Percentiles rank a stretch among this genome's conserved stretches.
Evolutionary conservation across 2,329 filamentous ascomycete genomes (phyloP).

Genomic region (Sarocladium brachiariae): DNA sequence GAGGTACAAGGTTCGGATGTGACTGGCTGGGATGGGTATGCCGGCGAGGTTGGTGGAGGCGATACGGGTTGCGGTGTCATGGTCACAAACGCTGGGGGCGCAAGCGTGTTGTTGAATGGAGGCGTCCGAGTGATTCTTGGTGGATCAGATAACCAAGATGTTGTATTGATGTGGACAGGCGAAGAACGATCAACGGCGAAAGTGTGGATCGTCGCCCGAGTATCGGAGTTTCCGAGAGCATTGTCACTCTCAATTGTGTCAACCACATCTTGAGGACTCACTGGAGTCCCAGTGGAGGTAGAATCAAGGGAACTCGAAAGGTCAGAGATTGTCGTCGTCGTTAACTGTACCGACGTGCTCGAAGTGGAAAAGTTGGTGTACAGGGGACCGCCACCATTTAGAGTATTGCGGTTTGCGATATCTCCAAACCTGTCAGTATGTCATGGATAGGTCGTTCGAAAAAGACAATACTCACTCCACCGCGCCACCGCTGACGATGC

Average conservation of each 20-base stretch:
- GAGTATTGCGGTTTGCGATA: not conserved
- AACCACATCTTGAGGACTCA: not conserved
- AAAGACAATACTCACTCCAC: not conserved
- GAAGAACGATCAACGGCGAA: not conserved
- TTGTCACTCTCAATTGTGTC: not conserved
- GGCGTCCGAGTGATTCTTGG: not conserved
- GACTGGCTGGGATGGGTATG: not conserved
- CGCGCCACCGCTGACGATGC: not conserved
- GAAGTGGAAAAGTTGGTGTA: not conserved
- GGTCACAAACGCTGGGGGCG: not conserved
- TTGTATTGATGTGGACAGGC: no score
- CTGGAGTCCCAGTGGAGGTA: not conserved
- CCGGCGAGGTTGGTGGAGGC: not conserved
- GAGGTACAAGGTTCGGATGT: slow-evolving; percentile 25
- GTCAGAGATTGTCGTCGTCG: not conserved
- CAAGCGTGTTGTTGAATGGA: not conserved
- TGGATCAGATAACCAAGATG: not conserved
- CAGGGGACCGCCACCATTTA: not conserved
- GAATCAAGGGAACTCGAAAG: not conserved
- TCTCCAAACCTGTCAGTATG: not conserved
- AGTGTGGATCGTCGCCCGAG: not conserved
- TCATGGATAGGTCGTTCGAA: not conserved
- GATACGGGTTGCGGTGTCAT: not conserved
- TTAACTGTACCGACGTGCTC: not conserved
- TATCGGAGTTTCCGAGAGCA: not conserved